These are phyloP conservation scores for Cladosporium sp. DNA, from an alignment of 2,329 filamentous ascomycete genomes.

Conservation along the genomic window DNA sequence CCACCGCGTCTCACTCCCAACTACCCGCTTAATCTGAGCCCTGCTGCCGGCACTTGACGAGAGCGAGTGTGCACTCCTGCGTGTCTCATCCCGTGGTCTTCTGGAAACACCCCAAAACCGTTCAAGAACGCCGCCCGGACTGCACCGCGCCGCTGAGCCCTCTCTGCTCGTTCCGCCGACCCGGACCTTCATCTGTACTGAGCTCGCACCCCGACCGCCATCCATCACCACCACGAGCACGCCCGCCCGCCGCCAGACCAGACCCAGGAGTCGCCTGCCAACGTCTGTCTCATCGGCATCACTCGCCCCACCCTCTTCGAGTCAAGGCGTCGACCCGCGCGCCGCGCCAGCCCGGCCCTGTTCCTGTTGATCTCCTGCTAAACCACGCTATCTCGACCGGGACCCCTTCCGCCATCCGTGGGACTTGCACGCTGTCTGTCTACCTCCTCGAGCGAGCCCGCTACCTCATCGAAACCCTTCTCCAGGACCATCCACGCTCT, in stretches of 20 bases:
- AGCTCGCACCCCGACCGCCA: conserved; percentile 1
- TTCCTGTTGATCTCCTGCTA: conserved; percentile 37
- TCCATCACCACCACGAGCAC: conserved; percentile 12
- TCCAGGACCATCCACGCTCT: conserved; percentile 36
- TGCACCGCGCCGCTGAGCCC: conserved; percentile 8
- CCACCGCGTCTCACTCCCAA: conserved; percentile 15
- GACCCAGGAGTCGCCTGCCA: conserved; percentile 7
- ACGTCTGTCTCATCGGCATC: conserved; percentile 36
- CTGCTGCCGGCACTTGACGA: conserved; percentile 19
- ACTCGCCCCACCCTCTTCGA: conserved; percentile 31
- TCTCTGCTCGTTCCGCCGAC: conserved; percentile 19
- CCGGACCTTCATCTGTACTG: conserved; percentile 15
- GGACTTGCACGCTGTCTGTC: conserved; percentile 31
- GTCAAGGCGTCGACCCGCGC: conserved; percentile 31
- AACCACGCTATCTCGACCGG: conserved; percentile 35
- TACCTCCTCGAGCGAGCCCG: conserved; percentile 26
- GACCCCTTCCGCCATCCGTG: conserved; percentile 35
- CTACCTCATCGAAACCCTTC: conserved; percentile 32
- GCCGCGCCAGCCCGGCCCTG: conserved; percentile 37
- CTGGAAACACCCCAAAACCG: conserved; percentile 10
- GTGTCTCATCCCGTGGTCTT: conserved; percentile 8
- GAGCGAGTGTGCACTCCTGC: background rate
- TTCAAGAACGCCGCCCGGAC: conserved; percentile 8
- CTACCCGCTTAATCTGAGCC: conserved; percentile 9
- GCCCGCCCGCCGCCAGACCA: background rate